Evolutionary conservation across 2,329 filamentous ascomycete genomes (phyloP), one percentile per base, ranked within the genome.

Genomic region (Phoma sp.): DNA sequence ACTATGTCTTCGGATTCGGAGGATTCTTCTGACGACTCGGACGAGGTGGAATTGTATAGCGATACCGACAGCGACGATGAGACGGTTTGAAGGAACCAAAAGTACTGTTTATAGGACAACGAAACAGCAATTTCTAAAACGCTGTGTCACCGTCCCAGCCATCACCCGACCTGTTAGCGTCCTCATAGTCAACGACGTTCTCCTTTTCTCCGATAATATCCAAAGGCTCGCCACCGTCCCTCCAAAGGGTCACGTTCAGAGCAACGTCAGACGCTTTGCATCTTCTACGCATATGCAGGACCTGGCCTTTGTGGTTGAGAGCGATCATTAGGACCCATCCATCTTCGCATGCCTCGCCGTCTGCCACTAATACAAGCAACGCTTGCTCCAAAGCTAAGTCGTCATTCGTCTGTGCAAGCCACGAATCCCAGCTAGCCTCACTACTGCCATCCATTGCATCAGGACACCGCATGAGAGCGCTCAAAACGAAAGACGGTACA

Each of bases 31-130:
- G 48, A 61, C 24, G 57, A 61, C 3, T 67, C 64, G 3, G 57
- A 62, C 40, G 62, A 65, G 15, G 53, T 62, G 17, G 51, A 62
- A 24, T 32, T 65, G 31, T 65, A 63, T 19, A 55, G 60, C 13
- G 44, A 57, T 25, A 37, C 35, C 17, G 33, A 36, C 25, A 21
- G 19, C 8, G 25, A 40, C n/a, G 36, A 38, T 7, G 45, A 55
- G 13, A 27, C 27, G 15, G 21, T 43, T 7, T 12, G 12, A 43
- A 12, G 15, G 21, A 38, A 8, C 6, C 5, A 19, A 17, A 15
- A n/a, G 25, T 5, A 29, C 15, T 12, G 13, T 25, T 25, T 15
- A 4, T 25, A 12, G 24, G 24, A 13, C 12, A 32, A 8, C 13
- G 19, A n/a, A 32, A 21, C 10, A 19, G n/a, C 21, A 31, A 25